A percentile compares a stretch with the other conserved stretches of the same genome.
phyloP scores from a whole-genome alignment of 345 rosid species.

The Gossypium longicalyx region DNA sequence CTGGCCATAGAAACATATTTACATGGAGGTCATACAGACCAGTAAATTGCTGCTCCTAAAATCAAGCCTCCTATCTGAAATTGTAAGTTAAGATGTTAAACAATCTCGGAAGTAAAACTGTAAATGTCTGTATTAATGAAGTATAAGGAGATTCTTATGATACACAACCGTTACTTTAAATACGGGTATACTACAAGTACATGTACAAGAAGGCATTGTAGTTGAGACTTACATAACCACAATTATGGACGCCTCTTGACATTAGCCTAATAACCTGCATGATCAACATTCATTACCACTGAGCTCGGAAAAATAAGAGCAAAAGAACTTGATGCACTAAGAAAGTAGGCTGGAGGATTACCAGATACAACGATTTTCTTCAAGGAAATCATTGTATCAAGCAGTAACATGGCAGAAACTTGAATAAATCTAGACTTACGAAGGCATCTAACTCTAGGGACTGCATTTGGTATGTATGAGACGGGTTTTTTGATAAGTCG shows the following conservation, averaged over 20 bases:
- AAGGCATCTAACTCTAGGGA: background rate
- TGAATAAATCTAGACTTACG: background rate
- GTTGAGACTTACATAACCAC: conserved; percentile 84
- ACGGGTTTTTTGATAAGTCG: background rate
- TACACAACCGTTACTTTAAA: background rate
- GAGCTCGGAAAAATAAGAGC: background rate
- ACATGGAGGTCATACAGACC: conserved; percentile 89
- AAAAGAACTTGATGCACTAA: background rate
- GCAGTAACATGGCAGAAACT: background rate
- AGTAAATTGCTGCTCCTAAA: conserved; percentile 63
- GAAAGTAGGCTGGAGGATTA: too few relatives aligned
- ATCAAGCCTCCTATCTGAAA: conserved; percentile 74
- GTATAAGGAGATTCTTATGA: too few relatives aligned
- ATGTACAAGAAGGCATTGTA: background rate
- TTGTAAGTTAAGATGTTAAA: background rate
- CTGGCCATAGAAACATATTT: conserved; percentile 37
- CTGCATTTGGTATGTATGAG: background rate
- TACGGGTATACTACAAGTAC: background rate
- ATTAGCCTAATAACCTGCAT: conserved; percentile 63
- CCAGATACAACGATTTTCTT: background rate
- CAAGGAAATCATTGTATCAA: background rate
- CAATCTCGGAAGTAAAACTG: background rate
- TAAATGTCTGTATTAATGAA: background rate
- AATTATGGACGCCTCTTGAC: conserved; percentile 66
- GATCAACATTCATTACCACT: conserved; percentile 2